Base-by-base conservation (phyloP, 192 early-diverging fungal species). In the Linnemannia hyalina region DNA sequence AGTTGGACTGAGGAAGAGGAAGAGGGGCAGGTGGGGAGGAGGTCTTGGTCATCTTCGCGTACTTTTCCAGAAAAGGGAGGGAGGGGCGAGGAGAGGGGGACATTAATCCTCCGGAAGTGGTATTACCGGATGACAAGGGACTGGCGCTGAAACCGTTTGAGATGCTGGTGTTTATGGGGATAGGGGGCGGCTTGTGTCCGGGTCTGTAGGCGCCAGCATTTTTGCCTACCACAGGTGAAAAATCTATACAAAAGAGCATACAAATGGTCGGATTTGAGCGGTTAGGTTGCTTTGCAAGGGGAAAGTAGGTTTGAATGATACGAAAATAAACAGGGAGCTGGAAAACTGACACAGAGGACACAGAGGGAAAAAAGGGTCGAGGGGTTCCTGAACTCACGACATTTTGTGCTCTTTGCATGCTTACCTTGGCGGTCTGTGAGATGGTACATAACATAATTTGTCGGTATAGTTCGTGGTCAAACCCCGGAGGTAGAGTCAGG, bases 11-110 rank as follows among this genome's bases (percentile, higher is more conserved):
- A 44, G 80, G 70, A 23, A 81, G 74, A 44, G 80, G 70, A 23
- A 81, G 73, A 6, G 80, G 42, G 0, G 84, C 55, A 15, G 84
- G 74, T 5, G 76, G 68, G 20, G 83, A 75, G 4, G 70, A 49
- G 1, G 63, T 68, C 16, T 82, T 74, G 40, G 69, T 86, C 68
- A 69, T 74, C 78, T 89, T 82, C 7, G 88, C 81, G 44, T 89
- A 89, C 42, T 89, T 89, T 38, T 89, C 88, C 36, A 89, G 55
- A 76, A 78, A 89, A 4, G 88, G 88, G 3, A 89, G 81, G 3
- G 81, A 54, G 16, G 83, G 83, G 47, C 84, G 71, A 4, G 80
- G 41, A 16, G 60, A 70, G n/a, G 75, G 72, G 6, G 84, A 86
- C n/a, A 77, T 55, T 47, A 29, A 16, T 23, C 46, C 44, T 42